A percentile compares a stretch with the other conserved stretches of the same genome.
phyloP scores from a whole-genome alignment of 164 flowering plant species.

The Liquidambar formosana region DNA sequence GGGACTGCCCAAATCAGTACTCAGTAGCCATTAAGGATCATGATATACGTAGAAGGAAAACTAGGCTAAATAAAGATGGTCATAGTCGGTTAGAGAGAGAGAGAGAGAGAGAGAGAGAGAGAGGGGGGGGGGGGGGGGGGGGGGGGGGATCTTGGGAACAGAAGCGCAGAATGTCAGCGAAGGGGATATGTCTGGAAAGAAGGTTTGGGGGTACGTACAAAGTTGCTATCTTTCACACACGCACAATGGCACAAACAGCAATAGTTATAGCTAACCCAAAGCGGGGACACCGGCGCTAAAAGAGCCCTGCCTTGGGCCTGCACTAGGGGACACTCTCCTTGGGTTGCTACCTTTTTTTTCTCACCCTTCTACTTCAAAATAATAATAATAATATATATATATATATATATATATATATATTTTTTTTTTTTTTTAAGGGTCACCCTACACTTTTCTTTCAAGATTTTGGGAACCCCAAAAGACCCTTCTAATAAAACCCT shows the following conservation, averaged over 20 bases:
- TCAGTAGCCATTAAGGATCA: background rate
- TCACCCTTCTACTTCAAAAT: background rate
- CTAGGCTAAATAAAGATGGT: too few relatives aligned
- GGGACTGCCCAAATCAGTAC: background rate
- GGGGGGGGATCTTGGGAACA: slow-evolving; percentile 48
- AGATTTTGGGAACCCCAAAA: slow-evolving; percentile 36
- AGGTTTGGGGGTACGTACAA: slow-evolving; percentile 41
- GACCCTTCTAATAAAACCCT: slow-evolving; percentile 30
- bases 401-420: too few relatives aligned
- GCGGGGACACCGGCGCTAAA: slow-evolving; percentile 91
- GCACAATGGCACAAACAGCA: background rate
- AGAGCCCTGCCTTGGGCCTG: slow-evolving; percentile 59
- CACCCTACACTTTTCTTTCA: slow-evolving; percentile 10
- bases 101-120: background rate
- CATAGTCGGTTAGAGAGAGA: background rate
- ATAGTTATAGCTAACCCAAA: slow-evolving; percentile 24
- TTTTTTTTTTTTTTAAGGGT: too few relatives aligned
- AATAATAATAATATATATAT: too few relatives aligned
- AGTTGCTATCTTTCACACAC: slow-evolving; percentile 8
- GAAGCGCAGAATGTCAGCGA: slow-evolving; percentile 69
- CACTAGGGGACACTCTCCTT: slow-evolving; percentile 59
- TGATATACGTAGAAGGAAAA: too few relatives aligned
- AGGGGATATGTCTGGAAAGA: slow-evolving; percentile 52
- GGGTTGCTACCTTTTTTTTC: slow-evolving; percentile 30
- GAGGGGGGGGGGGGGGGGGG: slow-evolving; percentile 7